Evolutionary conservation across 1,284 basidiomycete species (phyloP).

Genomic region (Ustilago esculenta): DNA sequence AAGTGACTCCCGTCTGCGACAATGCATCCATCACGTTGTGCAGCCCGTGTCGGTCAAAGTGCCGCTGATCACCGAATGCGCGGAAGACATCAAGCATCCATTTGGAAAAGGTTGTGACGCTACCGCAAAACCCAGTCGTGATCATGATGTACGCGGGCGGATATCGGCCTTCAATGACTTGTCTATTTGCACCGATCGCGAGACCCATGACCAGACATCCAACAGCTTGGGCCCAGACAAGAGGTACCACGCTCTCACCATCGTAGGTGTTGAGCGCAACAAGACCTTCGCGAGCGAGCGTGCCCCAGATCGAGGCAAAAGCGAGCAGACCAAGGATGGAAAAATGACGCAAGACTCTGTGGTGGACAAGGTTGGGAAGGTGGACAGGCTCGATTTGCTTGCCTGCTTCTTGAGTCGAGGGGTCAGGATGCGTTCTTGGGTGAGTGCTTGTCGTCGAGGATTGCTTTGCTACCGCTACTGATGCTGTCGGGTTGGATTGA

Average conservation of each 20-base stretch:
- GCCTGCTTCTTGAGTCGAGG: slow-evolving; percentile 20
- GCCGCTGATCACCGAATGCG: slow-evolving; percentile 80
- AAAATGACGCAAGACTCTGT: slow-evolving; percentile 27
- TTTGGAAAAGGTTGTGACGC: slow-evolving; percentile 92
- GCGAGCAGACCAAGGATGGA: slow-evolving; percentile 62
- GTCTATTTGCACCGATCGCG: slow-evolving; percentile 62
- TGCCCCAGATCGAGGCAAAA: slow-evolving; percentile 68
- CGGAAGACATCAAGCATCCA: slow-evolving; percentile 91
- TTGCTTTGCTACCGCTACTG: neutral
- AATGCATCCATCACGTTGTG: slow-evolving; percentile 72
- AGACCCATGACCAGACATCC: slow-evolving; percentile 87
- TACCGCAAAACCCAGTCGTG: slow-evolving; percentile 94
- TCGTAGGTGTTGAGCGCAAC: slow-evolving; percentile 72
- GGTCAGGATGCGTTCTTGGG: slow-evolving; percentile 2
- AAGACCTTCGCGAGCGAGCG: slow-evolving; percentile 67
- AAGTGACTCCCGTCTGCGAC: slow-evolving; percentile 57
- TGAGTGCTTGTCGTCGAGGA: neutral
- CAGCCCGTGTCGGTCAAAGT: slow-evolving; percentile 75
- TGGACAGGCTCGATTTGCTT: slow-evolving; percentile 16
- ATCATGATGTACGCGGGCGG: slow-evolving; percentile 81
- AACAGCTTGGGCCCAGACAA: slow-evolving; percentile 86
- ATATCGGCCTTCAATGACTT: slow-evolving; percentile 47
- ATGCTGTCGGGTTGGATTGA: neutral
- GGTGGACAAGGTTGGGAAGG: neutral
- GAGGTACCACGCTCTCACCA: slow-evolving; percentile 80